These are phyloP conservation scores for Eruca vesicaria DNA, from an alignment of 441 rosid genomes.

Conservation along the genomic window DNA sequence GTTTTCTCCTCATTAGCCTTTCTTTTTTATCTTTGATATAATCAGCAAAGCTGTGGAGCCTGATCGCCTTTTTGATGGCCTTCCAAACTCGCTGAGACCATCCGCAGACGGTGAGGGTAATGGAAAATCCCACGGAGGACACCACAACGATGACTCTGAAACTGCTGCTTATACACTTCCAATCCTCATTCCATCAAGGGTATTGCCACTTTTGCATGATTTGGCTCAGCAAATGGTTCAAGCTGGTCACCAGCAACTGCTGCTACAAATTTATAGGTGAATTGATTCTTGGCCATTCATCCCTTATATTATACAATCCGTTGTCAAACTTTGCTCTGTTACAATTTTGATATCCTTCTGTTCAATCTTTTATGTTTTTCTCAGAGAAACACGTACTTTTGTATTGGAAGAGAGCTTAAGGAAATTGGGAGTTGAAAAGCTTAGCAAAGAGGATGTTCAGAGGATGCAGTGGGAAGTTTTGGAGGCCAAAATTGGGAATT, in stretches of 20 bases:
- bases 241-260: conserved; percentile 81
- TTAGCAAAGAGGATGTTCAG: conserved; percentile 95
- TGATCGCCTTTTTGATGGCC: conserved; percentile 92
- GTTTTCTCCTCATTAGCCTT: conserved; percentile 15
- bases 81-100: conserved; percentile 89
- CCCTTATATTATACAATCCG: neutral
- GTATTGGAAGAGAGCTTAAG: conserved; percentile 86
- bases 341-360: conserved; percentile 1
- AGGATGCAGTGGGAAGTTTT: conserved; percentile 98
- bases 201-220: conserved; percentile 89
- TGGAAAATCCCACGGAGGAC: conserved; percentile 57
- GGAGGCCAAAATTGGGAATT: conserved; percentile 97
- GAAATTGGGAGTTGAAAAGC: conserved; percentile 93
- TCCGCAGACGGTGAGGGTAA: conserved; percentile 58
- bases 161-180: conserved; percentile 70
- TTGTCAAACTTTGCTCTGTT: neutral
- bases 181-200: conserved; percentile 80
- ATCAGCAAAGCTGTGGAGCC: conserved; percentile 94
- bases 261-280: conserved; percentile 76
- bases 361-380: conserved; percentile 5
- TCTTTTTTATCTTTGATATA: conserved; percentile 2
- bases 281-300: conserved; percentile 13
- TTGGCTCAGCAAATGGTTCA: conserved; percentile 91
- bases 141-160: conserved; percentile 53
- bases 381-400: conserved; percentile 82